phyloP scores from a whole-genome alignment of 2,329 filamentous ascomycete species.

The Chlorencoelia australis region DNA sequence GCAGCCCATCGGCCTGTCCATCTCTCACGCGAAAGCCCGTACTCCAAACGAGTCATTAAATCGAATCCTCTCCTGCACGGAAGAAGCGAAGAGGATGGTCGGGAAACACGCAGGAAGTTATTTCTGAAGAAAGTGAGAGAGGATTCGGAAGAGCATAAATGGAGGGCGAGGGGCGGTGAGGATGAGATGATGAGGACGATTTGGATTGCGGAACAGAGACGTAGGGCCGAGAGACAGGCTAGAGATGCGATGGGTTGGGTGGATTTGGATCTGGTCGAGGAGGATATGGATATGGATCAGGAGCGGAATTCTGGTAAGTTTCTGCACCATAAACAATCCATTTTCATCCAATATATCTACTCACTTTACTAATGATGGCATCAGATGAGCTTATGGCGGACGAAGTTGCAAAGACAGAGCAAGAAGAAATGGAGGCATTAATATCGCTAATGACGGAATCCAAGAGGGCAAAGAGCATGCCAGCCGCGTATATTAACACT shows the following conservation, averaged over 20 bases:
- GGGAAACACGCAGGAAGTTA: conserved; percentile 53
- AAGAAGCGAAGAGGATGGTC: conserved; percentile 39
- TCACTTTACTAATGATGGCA: too few species aligned
- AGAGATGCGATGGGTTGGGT: conserved; percentile 20
- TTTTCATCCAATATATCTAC: too few species aligned
- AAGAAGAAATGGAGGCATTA: conserved; percentile 48
- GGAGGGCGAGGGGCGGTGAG: conserved; percentile 52
- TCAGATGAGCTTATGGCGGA: conserved; percentile 38
- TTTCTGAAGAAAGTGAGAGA: conserved; percentile 61
- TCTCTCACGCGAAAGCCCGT: conserved; percentile 12
- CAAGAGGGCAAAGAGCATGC: conserved; percentile 1
- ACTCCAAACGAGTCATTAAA: conserved; percentile 40
- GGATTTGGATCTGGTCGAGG: conserved; percentile 13
- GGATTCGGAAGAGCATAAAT: conserved; percentile 47
- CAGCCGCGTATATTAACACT: conserved; percentile 2
- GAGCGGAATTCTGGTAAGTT: conserved; percentile 5
- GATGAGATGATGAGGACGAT: conserved; percentile 39
- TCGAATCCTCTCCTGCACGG: conserved; percentile 52
- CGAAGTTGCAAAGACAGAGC: conserved; percentile 39
- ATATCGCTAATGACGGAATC: conserved; percentile 37
- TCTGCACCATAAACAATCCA: too few species aligned
- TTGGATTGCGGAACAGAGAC: conserved; percentile 30
- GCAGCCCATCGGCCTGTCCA: conserved; percentile 5
- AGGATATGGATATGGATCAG: conserved; percentile 5
- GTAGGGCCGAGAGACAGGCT: conserved; percentile 25